Percentiles rank a stretch among this genome's conserved stretches.
Evolutionary conservation across 2,329 filamentous ascomycete genomes (phyloP).

Genomic region (Fusarium guadeloupense): DNA sequence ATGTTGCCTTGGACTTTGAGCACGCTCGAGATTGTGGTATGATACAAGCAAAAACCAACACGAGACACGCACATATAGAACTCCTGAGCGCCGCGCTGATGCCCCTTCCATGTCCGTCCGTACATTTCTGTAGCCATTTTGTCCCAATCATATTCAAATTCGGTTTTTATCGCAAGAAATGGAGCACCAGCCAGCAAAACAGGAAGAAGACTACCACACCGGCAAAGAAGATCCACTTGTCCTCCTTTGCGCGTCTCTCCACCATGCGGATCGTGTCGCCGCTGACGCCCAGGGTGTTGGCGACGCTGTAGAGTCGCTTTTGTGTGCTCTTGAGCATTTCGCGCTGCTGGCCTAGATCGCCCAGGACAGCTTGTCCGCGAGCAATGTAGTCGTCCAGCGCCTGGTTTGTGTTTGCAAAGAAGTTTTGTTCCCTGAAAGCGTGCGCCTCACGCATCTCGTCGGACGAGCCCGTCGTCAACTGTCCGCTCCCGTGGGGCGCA

Average conservation of each 20-base stretch:
- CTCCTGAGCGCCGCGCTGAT: constrained; percentile 45
- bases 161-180: constrained; percentile 70
- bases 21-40: constrained; percentile 20
- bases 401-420: constrained; percentile 82
- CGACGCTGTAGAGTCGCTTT: constrained; percentile 87
- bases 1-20: constrained; percentile 8
- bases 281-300: constrained; percentile 91
- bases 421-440: constrained; percentile 87
- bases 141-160: background rate
- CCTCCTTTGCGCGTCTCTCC: constrained; percentile 87
- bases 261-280: constrained; percentile 98
- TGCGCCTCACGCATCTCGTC: constrained; percentile 80
- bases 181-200: constrained; percentile 92
- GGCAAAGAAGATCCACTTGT: constrained; percentile 97
- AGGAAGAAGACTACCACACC: constrained; percentile 86
- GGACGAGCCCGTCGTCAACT: constrained; percentile 56
- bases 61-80: constrained; percentile 31
- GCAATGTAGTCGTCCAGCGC: constrained; percentile 96
- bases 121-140: constrained; percentile 24
- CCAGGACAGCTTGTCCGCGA: constrained; percentile 86
- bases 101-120: constrained; percentile 19
- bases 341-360: constrained; percentile 86
- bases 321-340: constrained; percentile 97
- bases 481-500: constrained; percentile 48
- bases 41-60: constrained; percentile 20